Evolutionary conservation across 495 filamentous ascomycete genomes (phyloP).

Genomic region (Ascobolus immersus): DNA sequence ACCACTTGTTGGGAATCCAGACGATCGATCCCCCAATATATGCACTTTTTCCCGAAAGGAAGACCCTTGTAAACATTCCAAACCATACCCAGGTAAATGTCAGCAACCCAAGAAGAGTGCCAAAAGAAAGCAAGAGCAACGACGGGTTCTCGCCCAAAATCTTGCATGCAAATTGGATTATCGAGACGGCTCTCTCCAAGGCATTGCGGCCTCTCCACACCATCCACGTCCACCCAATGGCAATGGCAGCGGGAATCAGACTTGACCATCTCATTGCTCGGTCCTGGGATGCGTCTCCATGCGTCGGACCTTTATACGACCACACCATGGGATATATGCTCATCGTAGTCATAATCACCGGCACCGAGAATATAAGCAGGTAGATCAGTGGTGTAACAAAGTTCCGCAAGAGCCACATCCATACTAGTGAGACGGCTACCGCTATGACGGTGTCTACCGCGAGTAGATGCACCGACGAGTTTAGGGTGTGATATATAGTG

Average conservation of each 20-base stretch:
- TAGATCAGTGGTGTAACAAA: slow-evolving; percentile 62
- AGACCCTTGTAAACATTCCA: slow-evolving; percentile 84
- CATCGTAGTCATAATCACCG: slow-evolving; percentile 61
- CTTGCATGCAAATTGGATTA: slow-evolving; percentile 60
- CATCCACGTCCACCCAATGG: slow-evolving; percentile 56
- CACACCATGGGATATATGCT: slow-evolving; percentile 75
- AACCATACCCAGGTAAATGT: slow-evolving; percentile 91
- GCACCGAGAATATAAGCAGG: slow-evolving; percentile 56
- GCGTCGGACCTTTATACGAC: slow-evolving; percentile 50
- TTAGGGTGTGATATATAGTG: slow-evolving; percentile 77
- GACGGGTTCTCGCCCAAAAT: slow-evolving; percentile 69
- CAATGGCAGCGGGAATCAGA: slow-evolving; percentile 44
- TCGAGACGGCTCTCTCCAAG: slow-evolving; percentile 50
- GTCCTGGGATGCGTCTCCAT: slow-evolving; percentile 55
- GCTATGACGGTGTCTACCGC: slow-evolving; percentile 79
- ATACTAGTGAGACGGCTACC: slow-evolving; percentile 59
- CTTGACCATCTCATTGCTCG: slow-evolving; percentile 72
- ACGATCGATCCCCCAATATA: slow-evolving; percentile 4
- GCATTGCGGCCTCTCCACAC: slow-evolving; percentile 55
- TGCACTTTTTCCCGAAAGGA: slow-evolving; percentile 35
- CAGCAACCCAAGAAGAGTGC: slow-evolving; percentile 45
- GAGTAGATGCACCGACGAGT: slow-evolving; percentile 65
- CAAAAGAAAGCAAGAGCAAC: slow-evolving; percentile 58
- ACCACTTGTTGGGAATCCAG: slow-evolving; percentile 33
- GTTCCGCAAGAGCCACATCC: slow-evolving; percentile 67